These are phyloP conservation scores for Sequoiadendron giganteum DNA, from an alignment of 75 land plant species.

Conservation along the genomic window DNA sequence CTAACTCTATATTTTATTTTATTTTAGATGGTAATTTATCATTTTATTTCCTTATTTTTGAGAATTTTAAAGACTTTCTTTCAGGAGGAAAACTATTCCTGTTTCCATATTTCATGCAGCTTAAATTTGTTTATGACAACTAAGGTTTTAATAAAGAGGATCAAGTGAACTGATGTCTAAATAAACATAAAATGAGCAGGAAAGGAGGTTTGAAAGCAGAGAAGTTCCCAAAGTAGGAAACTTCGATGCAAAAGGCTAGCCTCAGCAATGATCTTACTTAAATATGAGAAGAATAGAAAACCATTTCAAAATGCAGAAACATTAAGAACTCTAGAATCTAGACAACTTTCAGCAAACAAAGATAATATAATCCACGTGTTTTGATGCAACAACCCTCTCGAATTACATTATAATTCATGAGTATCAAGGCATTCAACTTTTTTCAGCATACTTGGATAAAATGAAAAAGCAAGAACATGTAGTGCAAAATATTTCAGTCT, in stretches of 20 bases:
- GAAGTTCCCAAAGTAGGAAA: not conserved
- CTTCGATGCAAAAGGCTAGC: not conserved
- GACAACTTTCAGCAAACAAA: not conserved
- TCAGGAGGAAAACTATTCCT: not conserved
- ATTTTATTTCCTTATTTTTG: not conserved
- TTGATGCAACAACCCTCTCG: not conserved
- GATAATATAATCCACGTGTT: not conserved
- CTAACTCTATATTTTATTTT: too few relatives aligned
- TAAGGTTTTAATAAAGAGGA: not conserved
- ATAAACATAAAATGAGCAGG: not conserved
- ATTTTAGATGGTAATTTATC: too few relatives aligned
- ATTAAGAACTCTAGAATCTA: not conserved
- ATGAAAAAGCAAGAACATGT: not conserved
- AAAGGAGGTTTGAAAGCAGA: not conserved
- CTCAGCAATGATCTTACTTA: not conserved
- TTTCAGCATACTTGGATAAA: not conserved
- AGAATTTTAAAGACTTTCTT: too few relatives aligned
- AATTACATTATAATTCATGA: not conserved
- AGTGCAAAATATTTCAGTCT: conserved; percentile 10
- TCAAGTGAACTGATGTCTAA: not conserved
- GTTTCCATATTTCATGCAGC: not conserved
- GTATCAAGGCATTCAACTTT: not conserved
- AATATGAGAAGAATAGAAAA: not conserved
- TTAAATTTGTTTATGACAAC: too few relatives aligned
- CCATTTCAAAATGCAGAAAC: not conserved